phyloP scores from a whole-genome alignment of 129 eudicot species.

The Centrapalus pauciflorus region DNA sequence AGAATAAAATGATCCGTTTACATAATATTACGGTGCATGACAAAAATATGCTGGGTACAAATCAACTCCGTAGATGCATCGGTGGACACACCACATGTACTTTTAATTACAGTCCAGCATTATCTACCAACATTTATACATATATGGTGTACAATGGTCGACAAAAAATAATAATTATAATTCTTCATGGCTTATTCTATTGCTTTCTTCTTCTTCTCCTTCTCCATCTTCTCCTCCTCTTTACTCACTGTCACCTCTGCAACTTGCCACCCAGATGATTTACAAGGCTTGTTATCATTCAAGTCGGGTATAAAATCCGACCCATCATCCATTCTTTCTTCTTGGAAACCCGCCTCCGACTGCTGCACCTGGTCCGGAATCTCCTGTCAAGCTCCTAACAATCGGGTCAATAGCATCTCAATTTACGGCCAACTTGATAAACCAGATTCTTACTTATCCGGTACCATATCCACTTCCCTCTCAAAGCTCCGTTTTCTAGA shows the following conservation, averaged over 20 bases:
- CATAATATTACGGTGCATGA: no score
- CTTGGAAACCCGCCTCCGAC: slow-evolving; percentile 52
- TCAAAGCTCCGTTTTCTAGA: slow-evolving; percentile 28
- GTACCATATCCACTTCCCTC: slow-evolving; percentile 40
- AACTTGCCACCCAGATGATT: slow-evolving; percentile 44
- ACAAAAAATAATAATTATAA: no score
- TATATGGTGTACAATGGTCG: no score
- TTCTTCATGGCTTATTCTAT: no score
- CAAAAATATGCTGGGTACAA: no score
- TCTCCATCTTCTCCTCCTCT: not conserved
- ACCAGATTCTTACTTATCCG: slow-evolving; percentile 23
- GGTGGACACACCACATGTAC: no score
- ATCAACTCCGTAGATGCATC: no score
- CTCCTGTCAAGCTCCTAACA: slow-evolving; percentile 20
- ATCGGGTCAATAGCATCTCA: slow-evolving; percentile 33
- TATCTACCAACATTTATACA: no score
- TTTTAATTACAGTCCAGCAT: no score
- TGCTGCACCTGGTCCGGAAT: slow-evolving; percentile 55
- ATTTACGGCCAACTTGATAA: slow-evolving; percentile 27
- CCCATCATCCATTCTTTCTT: slow-evolving; percentile 41
- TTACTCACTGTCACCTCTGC: slow-evolving; percentile 2
- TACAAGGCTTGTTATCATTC: slow-evolving; percentile 39
- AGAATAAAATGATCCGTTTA: no score
- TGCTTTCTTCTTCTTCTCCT: not conserved
- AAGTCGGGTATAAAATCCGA: slow-evolving; percentile 46